Conservation (phyloP, 2,329 filamentous ascomycete species). For the Paraphoma chrysanthemicola region DNA sequence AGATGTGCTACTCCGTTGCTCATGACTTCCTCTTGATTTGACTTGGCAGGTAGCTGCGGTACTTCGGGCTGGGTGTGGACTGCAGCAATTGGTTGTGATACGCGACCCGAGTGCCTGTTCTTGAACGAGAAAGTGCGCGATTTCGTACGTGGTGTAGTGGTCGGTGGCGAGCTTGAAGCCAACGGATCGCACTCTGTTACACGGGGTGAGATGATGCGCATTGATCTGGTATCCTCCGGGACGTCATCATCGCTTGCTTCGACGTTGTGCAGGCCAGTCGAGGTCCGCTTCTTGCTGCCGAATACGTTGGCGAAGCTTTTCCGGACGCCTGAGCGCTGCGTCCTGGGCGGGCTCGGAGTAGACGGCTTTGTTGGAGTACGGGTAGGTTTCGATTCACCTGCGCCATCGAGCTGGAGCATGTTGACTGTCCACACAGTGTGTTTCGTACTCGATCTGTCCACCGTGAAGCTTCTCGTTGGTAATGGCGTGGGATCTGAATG, state of each 20-base stretch:
- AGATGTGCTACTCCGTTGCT: neutral
- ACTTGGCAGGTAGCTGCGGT: no score
- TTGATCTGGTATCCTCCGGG: neutral
- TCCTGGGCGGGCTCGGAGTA: neutral
- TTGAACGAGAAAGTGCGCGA: conserved; percentile 3
- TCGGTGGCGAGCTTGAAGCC: no score
- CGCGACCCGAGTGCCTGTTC: neutral
- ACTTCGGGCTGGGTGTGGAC: no score
- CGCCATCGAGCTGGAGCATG: conserved; percentile 4
- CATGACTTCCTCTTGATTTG: neutral
- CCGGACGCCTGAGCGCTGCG: neutral
- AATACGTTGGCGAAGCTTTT: conserved; percentile 5
- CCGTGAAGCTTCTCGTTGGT: neutral
- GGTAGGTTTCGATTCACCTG: neutral
- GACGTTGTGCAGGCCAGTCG: neutral
- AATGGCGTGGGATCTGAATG: neutral
- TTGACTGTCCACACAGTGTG: conserved; percentile 1
- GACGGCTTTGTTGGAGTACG: neutral
- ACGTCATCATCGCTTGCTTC: neutral
- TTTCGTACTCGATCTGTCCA: neutral
- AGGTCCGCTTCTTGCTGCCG: neutral
- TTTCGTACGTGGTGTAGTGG: neutral
- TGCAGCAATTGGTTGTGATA: neutral
- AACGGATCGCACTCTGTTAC: conserved; percentile 1
- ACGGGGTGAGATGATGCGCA: conserved; percentile 10